These are phyloP conservation scores for Rhynchosporium graminicola DNA, from an alignment of 2,329 filamentous ascomycete species.

Conservation along the genomic window DNA sequence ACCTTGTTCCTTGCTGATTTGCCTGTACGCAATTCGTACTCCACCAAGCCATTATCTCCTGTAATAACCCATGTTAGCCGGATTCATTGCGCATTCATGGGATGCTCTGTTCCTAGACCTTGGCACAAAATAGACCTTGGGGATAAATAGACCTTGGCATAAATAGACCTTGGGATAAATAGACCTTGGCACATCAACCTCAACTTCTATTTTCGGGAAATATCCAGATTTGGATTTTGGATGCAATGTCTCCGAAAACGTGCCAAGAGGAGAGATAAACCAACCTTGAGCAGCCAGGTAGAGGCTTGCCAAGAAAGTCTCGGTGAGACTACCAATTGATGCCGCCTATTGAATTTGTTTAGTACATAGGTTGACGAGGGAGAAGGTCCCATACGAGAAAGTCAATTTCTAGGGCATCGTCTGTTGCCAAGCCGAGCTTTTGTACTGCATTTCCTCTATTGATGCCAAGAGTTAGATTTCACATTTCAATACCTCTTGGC, in stretches of 20 bases:
- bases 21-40: conserved; percentile 44
- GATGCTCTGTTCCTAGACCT: not conserved
- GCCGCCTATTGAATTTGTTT: conserved; percentile 57
- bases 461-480: not conserved
- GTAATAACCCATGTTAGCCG: conserved; percentile 18
- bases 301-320: conserved; percentile 62
- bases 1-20: conserved; percentile 29
- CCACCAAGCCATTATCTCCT: conserved; percentile 50
- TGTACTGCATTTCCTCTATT: conserved; percentile 58
- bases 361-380: conserved; percentile 2
- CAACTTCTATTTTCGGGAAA: not conserved
- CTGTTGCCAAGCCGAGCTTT: conserved; percentile 60
- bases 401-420: conserved; percentile 64
- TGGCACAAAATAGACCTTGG: not conserved
- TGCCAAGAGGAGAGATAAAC: not conserved
- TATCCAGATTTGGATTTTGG: conserved; percentile 2
- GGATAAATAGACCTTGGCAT: too few species aligned
- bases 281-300: conserved; percentile 59
- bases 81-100: not conserved
- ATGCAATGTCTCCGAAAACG: not conserved
- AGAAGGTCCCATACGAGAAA: conserved; percentile 58
- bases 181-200: conserved; percentile 2
- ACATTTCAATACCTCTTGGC: not conserved
- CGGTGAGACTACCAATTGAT: conserved; percentile 76
- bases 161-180: too few species aligned